Conservation (phyloP, 257 asterid species). For the Forsythia viridissima region DNA sequence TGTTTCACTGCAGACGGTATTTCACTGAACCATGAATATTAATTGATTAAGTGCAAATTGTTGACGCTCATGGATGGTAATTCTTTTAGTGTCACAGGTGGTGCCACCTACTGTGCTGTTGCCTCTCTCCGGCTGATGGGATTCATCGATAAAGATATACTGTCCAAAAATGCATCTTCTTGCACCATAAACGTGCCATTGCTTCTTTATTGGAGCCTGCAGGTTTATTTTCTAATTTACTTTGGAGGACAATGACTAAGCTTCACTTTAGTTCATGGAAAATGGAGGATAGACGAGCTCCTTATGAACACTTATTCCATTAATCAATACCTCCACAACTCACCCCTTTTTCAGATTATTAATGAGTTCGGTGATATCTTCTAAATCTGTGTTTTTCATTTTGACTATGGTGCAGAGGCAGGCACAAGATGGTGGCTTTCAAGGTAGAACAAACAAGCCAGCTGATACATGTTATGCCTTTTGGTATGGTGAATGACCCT, state of each 20-base stretch:
- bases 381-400: not conserved
- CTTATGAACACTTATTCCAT: not conserved
- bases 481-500: slow-evolving; percentile 50
- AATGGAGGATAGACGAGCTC: slow-evolving; percentile 10
- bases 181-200: slow-evolving; percentile 55
- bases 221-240: slow-evolving; percentile 50
- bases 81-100: slow-evolving; percentile 90
- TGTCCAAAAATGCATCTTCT: slow-evolving; percentile 44
- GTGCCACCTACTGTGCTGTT: slow-evolving; percentile 98
- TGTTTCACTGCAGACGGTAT: slow-evolving; percentile 14
- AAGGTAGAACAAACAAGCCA: slow-evolving; percentile 88
- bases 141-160: slow-evolving; percentile 61
- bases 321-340: not conserved
- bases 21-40: slow-evolving; percentile 17
- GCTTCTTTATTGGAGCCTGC: slow-evolving; percentile 88
- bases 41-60: slow-evolving; percentile 21
- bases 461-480: slow-evolving; percentile 94
- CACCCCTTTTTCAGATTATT: not conserved
- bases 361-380: not conserved
- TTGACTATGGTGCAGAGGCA: slow-evolving; percentile 66
- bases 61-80: slow-evolving; percentile 54
- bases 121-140: slow-evolving; percentile 96
- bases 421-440: slow-evolving; percentile 84
- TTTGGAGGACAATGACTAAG: not conserved
- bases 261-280: slow-evolving; percentile 11